Percentiles rank a stretch among this genome's conserved stretches.
phyloP scores from a whole-genome alignment of 2,329 filamentous ascomycete species.

The Sclerotiophoma versabilis region DNA sequence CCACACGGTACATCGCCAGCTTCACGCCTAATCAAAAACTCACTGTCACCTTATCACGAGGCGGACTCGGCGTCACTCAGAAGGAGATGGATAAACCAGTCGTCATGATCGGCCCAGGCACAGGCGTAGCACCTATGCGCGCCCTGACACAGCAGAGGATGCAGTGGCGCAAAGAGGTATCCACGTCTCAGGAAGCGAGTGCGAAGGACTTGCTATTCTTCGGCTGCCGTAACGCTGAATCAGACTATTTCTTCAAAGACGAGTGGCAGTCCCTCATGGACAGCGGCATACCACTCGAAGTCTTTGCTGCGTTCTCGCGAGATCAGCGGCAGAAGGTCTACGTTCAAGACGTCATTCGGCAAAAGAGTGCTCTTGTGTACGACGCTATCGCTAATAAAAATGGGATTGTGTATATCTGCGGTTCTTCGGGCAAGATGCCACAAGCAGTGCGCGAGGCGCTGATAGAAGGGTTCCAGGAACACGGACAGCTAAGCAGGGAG shows the following conservation, averaged over 20 bases:
- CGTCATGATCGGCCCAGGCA: slow-evolving; percentile 83
- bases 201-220: slow-evolving; percentile 71
- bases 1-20: slow-evolving; percentile 81
- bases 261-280: slow-evolving; percentile 70
- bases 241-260: slow-evolving; percentile 81
- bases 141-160: slow-evolving; percentile 78
- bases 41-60: slow-evolving; percentile 64
- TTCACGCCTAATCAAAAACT: slow-evolving; percentile 67
- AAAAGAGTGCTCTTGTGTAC: slow-evolving; percentile 59
- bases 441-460: slow-evolving; percentile 72
- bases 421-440: slow-evolving; percentile 74
- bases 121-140: slow-evolving; percentile 84
- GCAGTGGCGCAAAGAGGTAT: slow-evolving; percentile 45
- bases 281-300: slow-evolving; percentile 55
- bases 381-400: slow-evolving; percentile 58
- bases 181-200: neutral
- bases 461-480: slow-evolving; percentile 64
- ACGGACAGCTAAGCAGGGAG: slow-evolving; percentile 51
- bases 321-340: slow-evolving; percentile 69
- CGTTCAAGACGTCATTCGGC: slow-evolving; percentile 69
- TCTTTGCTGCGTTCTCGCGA: slow-evolving; percentile 73
- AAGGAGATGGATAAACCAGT: slow-evolving; percentile 64
- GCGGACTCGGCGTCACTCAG: slow-evolving; percentile 53
- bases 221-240: slow-evolving; percentile 75
- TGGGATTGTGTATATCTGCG: slow-evolving; percentile 66